Conservation (phyloP, 345 rosid species). For the Gossypium ekmanianum region DNA sequence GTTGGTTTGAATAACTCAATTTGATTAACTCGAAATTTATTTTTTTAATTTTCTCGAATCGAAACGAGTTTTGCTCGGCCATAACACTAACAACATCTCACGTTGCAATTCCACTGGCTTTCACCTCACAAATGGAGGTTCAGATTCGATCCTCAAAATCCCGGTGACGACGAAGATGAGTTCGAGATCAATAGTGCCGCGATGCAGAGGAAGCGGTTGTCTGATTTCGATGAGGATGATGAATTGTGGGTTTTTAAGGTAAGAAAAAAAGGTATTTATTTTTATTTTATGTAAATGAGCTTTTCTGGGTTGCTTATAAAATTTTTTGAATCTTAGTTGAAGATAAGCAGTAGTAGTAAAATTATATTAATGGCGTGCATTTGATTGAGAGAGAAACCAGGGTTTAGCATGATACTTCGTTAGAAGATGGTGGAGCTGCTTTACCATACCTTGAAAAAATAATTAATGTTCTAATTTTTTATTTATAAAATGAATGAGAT, state of each 20-base stretch:
- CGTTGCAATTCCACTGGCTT: conserved; percentile 24
- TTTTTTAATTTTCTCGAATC: too few relatives aligned
- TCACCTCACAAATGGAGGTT: conserved; percentile 25
- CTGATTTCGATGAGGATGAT: conserved; percentile 33
- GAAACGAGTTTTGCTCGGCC: too few relatives aligned
- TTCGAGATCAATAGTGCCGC: conserved; percentile 23
- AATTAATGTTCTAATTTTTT: too few relatives aligned
- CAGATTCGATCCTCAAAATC: conserved; percentile 28
- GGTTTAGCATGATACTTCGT: neutral
- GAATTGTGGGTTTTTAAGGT: conserved; percentile 69
- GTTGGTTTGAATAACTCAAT: too few relatives aligned
- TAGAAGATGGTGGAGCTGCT: neutral
- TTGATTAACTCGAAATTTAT: too few relatives aligned
- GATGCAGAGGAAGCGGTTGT: conserved; percentile 47
- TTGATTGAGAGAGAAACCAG: neutral
- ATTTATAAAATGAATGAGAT: too few relatives aligned
- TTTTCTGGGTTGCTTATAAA: neutral
- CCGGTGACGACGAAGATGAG: conserved; percentile 23
- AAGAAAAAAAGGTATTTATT: neutral
- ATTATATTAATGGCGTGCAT: neutral
- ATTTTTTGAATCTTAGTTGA: conserved; percentile 1
- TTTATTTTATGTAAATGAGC: neutral
- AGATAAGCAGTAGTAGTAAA: neutral
- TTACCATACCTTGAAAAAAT: neutral
- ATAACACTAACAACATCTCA: neutral